Base-by-base conservation (phyloP, 768 basidiomycete species). In the Lactifluus volemus region DNA sequence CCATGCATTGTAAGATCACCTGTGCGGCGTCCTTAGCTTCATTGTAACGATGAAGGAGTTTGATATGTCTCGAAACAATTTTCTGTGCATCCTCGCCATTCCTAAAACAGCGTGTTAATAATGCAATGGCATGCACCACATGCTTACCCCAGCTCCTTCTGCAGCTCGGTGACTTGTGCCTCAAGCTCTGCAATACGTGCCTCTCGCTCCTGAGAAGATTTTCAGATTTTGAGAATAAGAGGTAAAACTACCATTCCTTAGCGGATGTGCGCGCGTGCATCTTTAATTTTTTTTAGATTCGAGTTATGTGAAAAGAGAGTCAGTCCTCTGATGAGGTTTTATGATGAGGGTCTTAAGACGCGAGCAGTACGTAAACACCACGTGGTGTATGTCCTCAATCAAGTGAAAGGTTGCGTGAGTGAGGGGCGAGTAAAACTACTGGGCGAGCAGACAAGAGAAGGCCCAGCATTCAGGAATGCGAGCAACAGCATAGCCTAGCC, bases 11-110 rank as follows among this genome's bases (percentile, higher is more conserved):
- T 12, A 17, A 44, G 58, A 38, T 21, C 42, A 82, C 88, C 82
- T 89, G 88, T 2, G 86, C 79, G 4, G 87, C 88, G 68, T 90
- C 88, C 68, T 89, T 89, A 5, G 85, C 81, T 70, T 89, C 88
- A 56, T 89, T 89, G 60, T 89, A 90, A 42, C 74, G 76, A 70
- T 89, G 88, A 25, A 89, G 72, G 3, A 88, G 74, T 60, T 79
- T 78, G 68, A 89, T 89, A 64, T 89, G 86, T 8, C 74, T 71
- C 61, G 83, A 81, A 34, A 85, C 80, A 5, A 86, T 78, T 50
- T 72, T 73, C 48, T 84, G 80, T 0, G 83, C 78, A 38, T 81
- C 78, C 59, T 75, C 76, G 48, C 69, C 60, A 42, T 67, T 68
- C 45, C 78, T 79, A 55, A 17, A 39, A 21, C 36, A 57, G 11